Evolutionary conservation across 2,329 filamentous ascomycete genomes (phyloP), one percentile per base, ranked within the genome.

Genomic region (Fusarium luffae): DNA sequence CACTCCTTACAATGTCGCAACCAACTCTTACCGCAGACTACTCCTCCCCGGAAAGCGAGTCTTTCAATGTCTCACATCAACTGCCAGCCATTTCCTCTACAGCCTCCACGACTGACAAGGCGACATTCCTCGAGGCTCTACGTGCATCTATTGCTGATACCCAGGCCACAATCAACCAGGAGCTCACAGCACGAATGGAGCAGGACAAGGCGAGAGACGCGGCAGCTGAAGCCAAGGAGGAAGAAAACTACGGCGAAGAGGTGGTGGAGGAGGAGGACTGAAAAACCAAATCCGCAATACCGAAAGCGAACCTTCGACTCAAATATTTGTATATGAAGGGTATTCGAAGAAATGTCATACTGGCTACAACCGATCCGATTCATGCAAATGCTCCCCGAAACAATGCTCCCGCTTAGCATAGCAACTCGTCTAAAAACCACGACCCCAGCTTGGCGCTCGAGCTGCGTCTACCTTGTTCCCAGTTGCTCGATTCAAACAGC

Each of bases 181-280:
- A 92, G 77, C 84, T 95, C 63, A 94, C 92, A 7, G 77, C 83
- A 54, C 88, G 90, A 60, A 94, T 94, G 92, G 91, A 90, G 40
- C 85, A 91, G 66, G 92, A 94, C 76, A 91, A 90, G 76, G 81
- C 80, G 11, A 80, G 82, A 16, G 84, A 84, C 18, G 80, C 79
- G 2, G 78, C 79, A 4, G 85, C 88, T 63, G 88, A 90, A 63
- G 83, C 79, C 13, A 85, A 86, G 66, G 89, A 90, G 76, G 92
- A 93, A 76, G 88, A 92, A 74, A 92, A 94, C 76, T 97, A 97
- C 77, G 94, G 93, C 49, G 94, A 97, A 79, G 93, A 97, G 78
- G 87, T 90, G 14, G 89, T 90, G 51, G 90, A 92, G 43, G 90
- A 92, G 58, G 87, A 87, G 34, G 78, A 79, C 27, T 79, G 72